phyloP scores from a whole-genome alignment of 2,329 filamentous ascomycete genomes.

The Bipolaris oryzae region DNA sequence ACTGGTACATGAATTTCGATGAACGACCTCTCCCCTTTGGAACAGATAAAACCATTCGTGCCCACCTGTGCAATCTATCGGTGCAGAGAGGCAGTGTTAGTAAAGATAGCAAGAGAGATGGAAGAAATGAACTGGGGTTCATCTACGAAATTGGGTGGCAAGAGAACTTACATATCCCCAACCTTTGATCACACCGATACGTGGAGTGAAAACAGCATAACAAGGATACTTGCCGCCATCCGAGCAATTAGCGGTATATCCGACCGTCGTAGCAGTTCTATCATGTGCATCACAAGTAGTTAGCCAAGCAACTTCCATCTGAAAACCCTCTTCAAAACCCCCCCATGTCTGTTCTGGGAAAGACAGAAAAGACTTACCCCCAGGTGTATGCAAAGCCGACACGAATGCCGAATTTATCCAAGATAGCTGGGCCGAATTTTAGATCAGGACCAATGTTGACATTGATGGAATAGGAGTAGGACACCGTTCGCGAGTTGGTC shows the following conservation, averaged over 20 bases:
- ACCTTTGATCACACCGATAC: neutral
- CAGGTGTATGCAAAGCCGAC: neutral
- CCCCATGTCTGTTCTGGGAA: neutral
- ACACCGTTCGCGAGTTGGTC: neutral
- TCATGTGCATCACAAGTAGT: neutral
- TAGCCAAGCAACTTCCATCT: neutral
- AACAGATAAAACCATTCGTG: neutral
- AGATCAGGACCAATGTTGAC: neutral
- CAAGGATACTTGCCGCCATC: neutral
- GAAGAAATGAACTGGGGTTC: neutral
- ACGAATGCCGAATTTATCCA: neutral
- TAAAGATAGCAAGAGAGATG: neutral
- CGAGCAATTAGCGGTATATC: neutral
- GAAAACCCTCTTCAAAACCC: neutral
- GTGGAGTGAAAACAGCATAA: neutral
- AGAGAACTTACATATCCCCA: neutral
- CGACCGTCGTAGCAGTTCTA: neutral
- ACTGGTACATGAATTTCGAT: neutral
- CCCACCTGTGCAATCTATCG: neutral
- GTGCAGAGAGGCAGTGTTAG: neutral
- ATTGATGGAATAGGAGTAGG: neutral
- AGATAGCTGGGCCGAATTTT: neutral
- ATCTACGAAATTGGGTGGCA: neutral
- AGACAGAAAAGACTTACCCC: neutral
- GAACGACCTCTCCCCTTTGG: neutral